A percentile compares a stretch with the other conserved stretches of the same genome.
These are phyloP conservation scores for Meyerozyma athensensis DNA, from an alignment of 1,139 yeast species.

Conservation along the genomic window DNA sequence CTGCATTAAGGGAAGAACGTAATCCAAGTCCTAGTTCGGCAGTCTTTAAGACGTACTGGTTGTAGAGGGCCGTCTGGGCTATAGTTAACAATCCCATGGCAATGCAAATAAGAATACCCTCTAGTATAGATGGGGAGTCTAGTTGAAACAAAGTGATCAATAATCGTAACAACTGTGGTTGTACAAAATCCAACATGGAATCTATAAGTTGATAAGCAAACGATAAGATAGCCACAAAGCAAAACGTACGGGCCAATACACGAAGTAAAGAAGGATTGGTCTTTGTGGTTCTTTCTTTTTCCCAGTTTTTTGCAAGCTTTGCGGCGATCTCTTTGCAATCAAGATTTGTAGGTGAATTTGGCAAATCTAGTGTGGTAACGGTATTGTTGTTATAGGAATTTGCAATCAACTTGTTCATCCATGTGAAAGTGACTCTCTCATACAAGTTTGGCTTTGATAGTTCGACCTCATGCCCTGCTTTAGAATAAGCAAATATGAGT, in stretches of 20 bases:
- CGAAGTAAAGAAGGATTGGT: slow-evolving; percentile 35
- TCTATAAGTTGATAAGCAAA: slow-evolving; percentile 42
- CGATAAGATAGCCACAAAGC: slow-evolving; percentile 38
- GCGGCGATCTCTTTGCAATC: slow-evolving; percentile 29
- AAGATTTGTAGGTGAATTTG: slow-evolving; percentile 47
- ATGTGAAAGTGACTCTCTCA: slow-evolving; percentile 49
- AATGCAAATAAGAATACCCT: slow-evolving; percentile 48
- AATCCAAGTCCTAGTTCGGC: slow-evolving; percentile 49
- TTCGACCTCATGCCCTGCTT: slow-evolving; percentile 10
- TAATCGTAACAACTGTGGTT: slow-evolving; percentile 54
- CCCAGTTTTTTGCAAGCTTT: slow-evolving; percentile 18
- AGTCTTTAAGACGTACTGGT: slow-evolving; percentile 48
- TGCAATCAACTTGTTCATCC: slow-evolving; percentile 56
- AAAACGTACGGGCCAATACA: slow-evolving; percentile 47
- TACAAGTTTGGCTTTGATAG: slow-evolving; percentile 43
- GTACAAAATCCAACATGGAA: slow-evolving; percentile 42
- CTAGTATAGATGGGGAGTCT: slow-evolving; percentile 36
- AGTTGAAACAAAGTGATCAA: slow-evolving; percentile 44
- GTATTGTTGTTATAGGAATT: slow-evolving; percentile 46
- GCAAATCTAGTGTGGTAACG: slow-evolving; percentile 48
- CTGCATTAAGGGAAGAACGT: slow-evolving; percentile 46
- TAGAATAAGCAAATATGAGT: slow-evolving; percentile 15
- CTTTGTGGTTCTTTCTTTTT: slow-evolving; percentile 7
- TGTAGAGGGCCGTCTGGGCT: slow-evolving; percentile 42
- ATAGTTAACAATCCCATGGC: slow-evolving; percentile 47